Evolutionary conservation across 2,329 filamentous ascomycete species (phyloP).

Genomic region (Trichoderma endophyticum): DNA sequence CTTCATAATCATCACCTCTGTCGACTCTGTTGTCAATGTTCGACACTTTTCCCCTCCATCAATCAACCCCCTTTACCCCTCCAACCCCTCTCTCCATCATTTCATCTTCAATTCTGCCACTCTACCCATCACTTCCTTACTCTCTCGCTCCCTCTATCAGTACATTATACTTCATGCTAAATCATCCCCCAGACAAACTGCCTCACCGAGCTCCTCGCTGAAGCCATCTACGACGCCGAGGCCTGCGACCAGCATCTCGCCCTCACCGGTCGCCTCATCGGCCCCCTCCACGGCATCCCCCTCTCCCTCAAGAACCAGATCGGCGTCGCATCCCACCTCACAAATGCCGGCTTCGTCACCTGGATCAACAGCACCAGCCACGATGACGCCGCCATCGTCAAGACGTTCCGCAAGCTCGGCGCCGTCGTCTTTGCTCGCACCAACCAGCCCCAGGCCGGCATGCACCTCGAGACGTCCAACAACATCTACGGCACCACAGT

Average conservation of each 20-base stretch:
- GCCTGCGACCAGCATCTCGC: constrained; percentile 12
- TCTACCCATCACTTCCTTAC: neutral
- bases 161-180: neutral
- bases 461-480: constrained; percentile 17
- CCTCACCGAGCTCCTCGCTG: constrained; percentile 13
- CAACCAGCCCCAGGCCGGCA: constrained; percentile 10
- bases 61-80: neutral
- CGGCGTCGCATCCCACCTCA: neutral
- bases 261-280: constrained; percentile 2
- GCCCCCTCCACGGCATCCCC: constrained; percentile 18
- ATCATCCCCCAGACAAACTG: constrained; percentile 1
- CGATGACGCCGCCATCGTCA: constrained; percentile 8
- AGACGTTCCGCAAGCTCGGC: constrained; percentile 7
- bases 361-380: constrained; percentile 9
- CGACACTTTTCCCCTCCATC: neutral
- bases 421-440: constrained; percentile 16
- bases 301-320: constrained; percentile 16
- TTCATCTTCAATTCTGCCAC: neutral
- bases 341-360: constrained; percentile 13
- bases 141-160: neutral
- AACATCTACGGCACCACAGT: constrained; percentile 16
- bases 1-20: neutral
- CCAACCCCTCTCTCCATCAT: neutral
- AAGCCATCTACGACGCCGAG: constrained; percentile 14
- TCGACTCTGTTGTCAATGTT: neutral